These are phyloP conservation scores for Kokia cookei DNA, from an alignment of 441 rosid species.

Conservation along the genomic window DNA sequence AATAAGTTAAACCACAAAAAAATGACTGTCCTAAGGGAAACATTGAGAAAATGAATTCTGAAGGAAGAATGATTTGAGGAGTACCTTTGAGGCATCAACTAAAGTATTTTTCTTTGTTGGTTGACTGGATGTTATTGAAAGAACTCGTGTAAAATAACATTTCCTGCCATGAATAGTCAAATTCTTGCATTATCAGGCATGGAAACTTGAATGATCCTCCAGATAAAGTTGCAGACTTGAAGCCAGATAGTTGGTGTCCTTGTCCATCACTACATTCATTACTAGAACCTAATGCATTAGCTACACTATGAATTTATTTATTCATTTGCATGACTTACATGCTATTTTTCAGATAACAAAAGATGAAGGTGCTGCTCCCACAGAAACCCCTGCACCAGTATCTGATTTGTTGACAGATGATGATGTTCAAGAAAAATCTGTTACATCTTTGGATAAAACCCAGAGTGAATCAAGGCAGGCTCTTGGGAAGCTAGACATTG, in stretches of 20 bases:
- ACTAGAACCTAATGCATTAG: background rate
- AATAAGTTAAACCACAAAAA: background rate
- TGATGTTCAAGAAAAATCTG: background rate
- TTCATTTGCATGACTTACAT: background rate
- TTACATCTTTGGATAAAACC: background rate
- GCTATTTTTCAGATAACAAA: conserved; percentile 7
- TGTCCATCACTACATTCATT: background rate
- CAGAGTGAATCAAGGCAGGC: conserved; percentile 2
- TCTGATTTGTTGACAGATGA: background rate
- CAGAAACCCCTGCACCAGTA: background rate
- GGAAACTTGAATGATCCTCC: background rate
- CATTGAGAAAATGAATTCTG: background rate
- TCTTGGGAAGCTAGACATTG: background rate
- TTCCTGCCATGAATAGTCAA: background rate
- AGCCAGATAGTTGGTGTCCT: background rate
- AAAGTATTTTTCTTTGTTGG: background rate
- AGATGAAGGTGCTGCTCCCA: background rate
- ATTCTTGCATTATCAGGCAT: background rate
- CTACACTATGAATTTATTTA: background rate
- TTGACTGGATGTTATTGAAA: background rate
- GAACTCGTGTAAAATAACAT: background rate
- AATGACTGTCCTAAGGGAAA: background rate
- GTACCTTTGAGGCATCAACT: background rate
- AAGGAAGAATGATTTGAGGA: background rate
- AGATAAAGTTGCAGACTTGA: background rate